A percentile compares a stretch with the other conserved stretches of the same genome.
These are phyloP conservation scores for Alternaria sp. DNA, from an alignment of 2,329 filamentous ascomycete genomes.

Conservation along the genomic window DNA sequence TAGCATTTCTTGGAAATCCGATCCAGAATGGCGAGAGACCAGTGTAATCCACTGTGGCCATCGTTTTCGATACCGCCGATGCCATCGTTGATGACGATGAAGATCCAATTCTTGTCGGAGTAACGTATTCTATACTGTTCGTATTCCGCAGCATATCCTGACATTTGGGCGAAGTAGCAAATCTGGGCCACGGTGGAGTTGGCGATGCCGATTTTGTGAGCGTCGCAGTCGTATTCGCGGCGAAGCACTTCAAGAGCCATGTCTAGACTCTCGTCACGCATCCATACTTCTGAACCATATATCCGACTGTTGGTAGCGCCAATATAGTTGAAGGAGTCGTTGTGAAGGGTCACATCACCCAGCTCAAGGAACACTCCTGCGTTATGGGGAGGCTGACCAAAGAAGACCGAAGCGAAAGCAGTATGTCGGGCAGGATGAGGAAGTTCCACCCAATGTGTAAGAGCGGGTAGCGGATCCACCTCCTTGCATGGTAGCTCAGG, in stretches of 20 bases:
- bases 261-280: constrained; percentile 26
- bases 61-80: constrained; percentile 1
- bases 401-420: background rate
- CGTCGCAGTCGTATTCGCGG: constrained; percentile 4
- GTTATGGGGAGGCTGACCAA: background rate
- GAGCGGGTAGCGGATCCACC: background rate
- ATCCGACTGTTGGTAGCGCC: background rate
- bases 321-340: constrained; percentile 18
- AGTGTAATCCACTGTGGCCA: constrained; percentile 24
- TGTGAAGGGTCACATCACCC: constrained; percentile 14
- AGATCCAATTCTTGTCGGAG: constrained; percentile 27
- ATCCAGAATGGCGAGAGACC: constrained; percentile 29
- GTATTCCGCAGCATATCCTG: constrained; percentile 8
- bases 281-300: constrained; percentile 8
- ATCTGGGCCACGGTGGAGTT: constrained; percentile 21
- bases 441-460: background rate
- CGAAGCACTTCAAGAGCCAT: constrained; percentile 27
- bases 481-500: background rate
- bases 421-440: constrained; percentile 18
- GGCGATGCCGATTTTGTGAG: constrained; percentile 22
- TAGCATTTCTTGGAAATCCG: constrained; percentile 1
- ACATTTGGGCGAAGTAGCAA: constrained; percentile 5
- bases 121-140: constrained; percentile 16
- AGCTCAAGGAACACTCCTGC: constrained; percentile 19
- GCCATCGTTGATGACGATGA: constrained; percentile 34